These are phyloP conservation scores for Pezicula radicicola DNA, from an alignment of 2,329 filamentous ascomycete species.

Conservation along the genomic window DNA sequence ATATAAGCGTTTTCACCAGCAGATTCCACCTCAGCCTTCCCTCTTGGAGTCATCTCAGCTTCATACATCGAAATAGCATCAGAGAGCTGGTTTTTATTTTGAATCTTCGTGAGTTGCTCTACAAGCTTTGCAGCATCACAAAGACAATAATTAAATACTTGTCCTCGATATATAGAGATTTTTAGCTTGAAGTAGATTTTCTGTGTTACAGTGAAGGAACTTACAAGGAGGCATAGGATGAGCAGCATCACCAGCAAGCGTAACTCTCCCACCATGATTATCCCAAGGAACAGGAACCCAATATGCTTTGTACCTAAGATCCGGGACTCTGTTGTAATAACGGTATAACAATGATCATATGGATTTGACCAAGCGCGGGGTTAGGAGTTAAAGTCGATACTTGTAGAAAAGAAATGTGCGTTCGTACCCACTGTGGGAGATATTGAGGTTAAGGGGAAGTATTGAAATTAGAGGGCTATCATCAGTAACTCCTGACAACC, in stretches of 20 bases:
- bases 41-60: neutral
- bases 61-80: neutral
- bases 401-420: too few relatives aligned
- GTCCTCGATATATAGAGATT: neutral
- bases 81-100: neutral
- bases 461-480: too few relatives aligned
- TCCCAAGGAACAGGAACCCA: slow-evolving; percentile 36
- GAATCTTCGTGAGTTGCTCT: neutral
- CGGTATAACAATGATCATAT: too few relatives aligned
- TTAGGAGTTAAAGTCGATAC: too few relatives aligned
- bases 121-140: neutral
- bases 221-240: slow-evolving; percentile 46
- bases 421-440: too few relatives aligned
- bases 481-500: too few relatives aligned
- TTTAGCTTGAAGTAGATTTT: too few relatives aligned
- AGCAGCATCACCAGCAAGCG: slow-evolving; percentile 48
- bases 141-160: neutral
- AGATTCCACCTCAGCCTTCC: neutral
- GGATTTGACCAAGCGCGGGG: too few relatives aligned
- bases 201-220: neutral
- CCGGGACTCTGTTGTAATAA: too few relatives aligned
- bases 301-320: slow-evolving; percentile 12
- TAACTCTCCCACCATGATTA: slow-evolving; percentile 38
- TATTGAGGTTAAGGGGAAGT: too few relatives aligned
- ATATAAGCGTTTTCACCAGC: neutral